Base-by-base conservation (phyloP, 75 land plant genomes). In the Isoetes taiwanensis region DNA sequence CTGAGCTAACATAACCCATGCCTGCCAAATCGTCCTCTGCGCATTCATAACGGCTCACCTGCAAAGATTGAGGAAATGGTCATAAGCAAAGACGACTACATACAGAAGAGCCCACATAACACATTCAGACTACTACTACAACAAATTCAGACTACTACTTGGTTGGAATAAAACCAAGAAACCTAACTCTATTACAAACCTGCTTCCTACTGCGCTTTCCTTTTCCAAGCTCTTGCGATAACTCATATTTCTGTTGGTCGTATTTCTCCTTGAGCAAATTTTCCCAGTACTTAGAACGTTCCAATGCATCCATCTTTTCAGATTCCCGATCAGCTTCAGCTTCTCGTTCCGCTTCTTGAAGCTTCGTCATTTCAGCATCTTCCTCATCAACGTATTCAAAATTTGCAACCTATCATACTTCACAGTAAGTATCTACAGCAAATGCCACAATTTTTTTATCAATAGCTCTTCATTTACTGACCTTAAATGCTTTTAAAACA, bases 171-270 rank as follows among this genome's bases (percentile, higher is more conserved):
- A 23, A 46, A 46, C 10, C 10, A 5, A 46, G 23, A 46, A 14
- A 52, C 12, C 27, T 2, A 17, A 52, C 25, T 21, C n/a, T 2
- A 8, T 2, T 2, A 52, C 6, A 57, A 62, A 50, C 98, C 73
- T 94, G 96, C 64, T 80, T 94, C 3, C 90, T 79, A 41, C 86
- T 85, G 39, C 99, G 73, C 74, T 89, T 94, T 58, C 99, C 96
- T 62, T 94, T 94, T 1, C 98, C 98, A 69, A 88, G 67, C 41
- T 93, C 70, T 50, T 79, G 72, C 29, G 66, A 65, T 33, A 69
- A 81, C 52, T 89, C 90, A 46, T 66, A 38, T 62, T 79, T 76
- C 28, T 76, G 76, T 43, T 61, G 28, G 52, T 73, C 81, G 34
- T 72, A 90, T 68, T 66, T 74, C 38, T 89, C 90, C 60, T 62